These are phyloP conservation scores for Hortaea werneckii DNA, from an alignment of 2,329 filamentous ascomycete genomes.

Conservation along the genomic window DNA sequence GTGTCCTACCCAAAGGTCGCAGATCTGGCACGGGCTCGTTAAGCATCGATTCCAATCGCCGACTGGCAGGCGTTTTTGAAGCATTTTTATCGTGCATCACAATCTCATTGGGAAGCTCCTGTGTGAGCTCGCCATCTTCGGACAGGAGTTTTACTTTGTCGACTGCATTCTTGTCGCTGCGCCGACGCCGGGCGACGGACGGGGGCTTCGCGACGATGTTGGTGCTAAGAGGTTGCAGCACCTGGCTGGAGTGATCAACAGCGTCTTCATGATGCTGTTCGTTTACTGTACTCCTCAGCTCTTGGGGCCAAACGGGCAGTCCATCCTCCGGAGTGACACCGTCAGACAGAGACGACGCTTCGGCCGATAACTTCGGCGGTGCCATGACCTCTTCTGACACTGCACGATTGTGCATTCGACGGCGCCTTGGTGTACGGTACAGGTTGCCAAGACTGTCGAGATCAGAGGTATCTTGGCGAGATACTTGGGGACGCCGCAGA, in stretches of 20 bases:
- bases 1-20: slow-evolving; percentile 2
- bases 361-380: slow-evolving; percentile 4
- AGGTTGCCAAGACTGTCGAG: slow-evolving; percentile 27
- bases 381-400: slow-evolving; percentile 12
- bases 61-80: slow-evolving; percentile 1
- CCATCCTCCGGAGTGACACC: slow-evolving; percentile 2
- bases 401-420: slow-evolving; percentile 8
- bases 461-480: slow-evolving; percentile 34
- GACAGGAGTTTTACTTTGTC: slow-evolving; percentile 16
- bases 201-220: slow-evolving; percentile 9
- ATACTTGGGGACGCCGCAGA: slow-evolving; percentile 9
- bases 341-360: slow-evolving; percentile 17
- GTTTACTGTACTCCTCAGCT: not conserved
- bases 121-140: slow-evolving; percentile 17
- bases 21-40: slow-evolving; percentile 9
- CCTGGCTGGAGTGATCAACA: not conserved
- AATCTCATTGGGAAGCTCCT: not conserved
- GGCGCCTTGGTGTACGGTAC: slow-evolving; percentile 25
- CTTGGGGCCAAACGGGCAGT: not conserved
- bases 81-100: not conserved
- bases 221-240: slow-evolving; percentile 10
- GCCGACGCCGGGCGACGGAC: slow-evolving; percentile 5
- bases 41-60: slow-evolving; percentile 16
- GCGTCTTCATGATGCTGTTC: not conserved
- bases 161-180: slow-evolving; percentile 7